Base-by-base conservation (phyloP, 2,329 filamentous ascomycete genomes). In the Neofusicoccum laricinum region DNA sequence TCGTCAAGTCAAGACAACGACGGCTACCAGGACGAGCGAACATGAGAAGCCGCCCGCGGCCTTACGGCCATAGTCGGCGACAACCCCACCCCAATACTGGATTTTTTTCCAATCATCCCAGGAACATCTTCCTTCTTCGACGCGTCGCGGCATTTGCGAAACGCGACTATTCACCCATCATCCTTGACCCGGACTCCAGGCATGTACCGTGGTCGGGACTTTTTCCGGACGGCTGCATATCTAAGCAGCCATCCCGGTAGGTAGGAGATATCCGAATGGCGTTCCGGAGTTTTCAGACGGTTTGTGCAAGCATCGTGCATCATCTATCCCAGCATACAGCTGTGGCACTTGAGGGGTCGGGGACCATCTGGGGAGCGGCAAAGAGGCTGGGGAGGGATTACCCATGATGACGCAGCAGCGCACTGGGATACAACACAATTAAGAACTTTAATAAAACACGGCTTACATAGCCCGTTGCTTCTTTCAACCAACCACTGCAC, bases 11-110 rank as follows among this genome's bases (percentile, higher is more conserved):
- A 61, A 14, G 58, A 40, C 36, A 17, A 41, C 14, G 49, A 55
- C 41, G 40, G 38, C 38, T 58, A 64, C 51, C 53, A 64, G 45
- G 63, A 64, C 12, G 63, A 64, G 55, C 34, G 55, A 21, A 59
- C 55, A 12, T 57, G 51, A 59, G 17, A 19, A 46, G 17, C 55
- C 21, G 12, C 25, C 25, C 25, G 15, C 15, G 21, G 38, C 19
- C 19, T 34, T 25, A 8, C 30, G 41, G 12, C 41, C 40, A 17
- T 43, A 4, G 40, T 3, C 41, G 41, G 40, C 19, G 25, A 15
- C 40, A 46, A 14, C 55, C 17, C 41, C 40, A 41, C 53, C 45
- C 40, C 25, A 32, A 38, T 14, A 25, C 53, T 8, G 49, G 32
- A 46, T 36, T 4, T 32, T 34, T 36, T n/a, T 38, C 36, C 43